These are phyloP conservation scores for Vitis labrusca DNA, from an alignment of 164 flowering plant species.

Conservation along the genomic window DNA sequence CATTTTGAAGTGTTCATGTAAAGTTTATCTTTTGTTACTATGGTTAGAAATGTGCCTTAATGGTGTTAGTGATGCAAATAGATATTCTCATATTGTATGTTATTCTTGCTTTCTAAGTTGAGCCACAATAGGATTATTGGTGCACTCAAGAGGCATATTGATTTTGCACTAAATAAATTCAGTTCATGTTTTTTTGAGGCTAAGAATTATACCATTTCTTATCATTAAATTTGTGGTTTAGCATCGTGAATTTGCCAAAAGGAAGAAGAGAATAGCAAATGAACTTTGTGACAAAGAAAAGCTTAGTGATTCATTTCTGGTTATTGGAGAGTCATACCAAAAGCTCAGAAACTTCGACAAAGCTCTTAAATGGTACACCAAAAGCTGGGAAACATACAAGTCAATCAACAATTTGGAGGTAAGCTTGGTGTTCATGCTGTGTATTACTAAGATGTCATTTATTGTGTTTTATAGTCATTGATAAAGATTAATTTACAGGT, in stretches of 20 bases:
- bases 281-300: conserved; percentile 93
- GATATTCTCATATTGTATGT: no score
- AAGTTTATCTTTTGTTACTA: no score
- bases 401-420: conserved; percentile 89
- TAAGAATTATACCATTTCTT: conserved; percentile 6
- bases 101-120: no score
- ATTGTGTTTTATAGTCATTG: background rate
- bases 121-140: no score
- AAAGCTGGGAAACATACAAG: conserved; percentile 67
- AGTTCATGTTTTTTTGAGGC: background rate
- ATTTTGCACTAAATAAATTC: background rate
- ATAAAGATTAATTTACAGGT: background rate
- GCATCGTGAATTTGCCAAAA: conserved; percentile 77
- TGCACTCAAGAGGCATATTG: no score
- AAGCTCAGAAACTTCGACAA: conserved; percentile 77
- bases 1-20: no score
- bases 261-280: conserved; percentile 67
- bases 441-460: background rate
- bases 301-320: conserved; percentile 74
- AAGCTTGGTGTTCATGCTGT: conserved; percentile 10
- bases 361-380: conserved; percentile 80
- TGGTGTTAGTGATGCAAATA: no score
- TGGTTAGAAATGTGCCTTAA: no score
- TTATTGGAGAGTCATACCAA: conserved; percentile 87
- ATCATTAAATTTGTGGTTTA: conserved; percentile 25